Conservation (phyloP, 1,139 yeast species). For the Nematodospora anomalae region DNA sequence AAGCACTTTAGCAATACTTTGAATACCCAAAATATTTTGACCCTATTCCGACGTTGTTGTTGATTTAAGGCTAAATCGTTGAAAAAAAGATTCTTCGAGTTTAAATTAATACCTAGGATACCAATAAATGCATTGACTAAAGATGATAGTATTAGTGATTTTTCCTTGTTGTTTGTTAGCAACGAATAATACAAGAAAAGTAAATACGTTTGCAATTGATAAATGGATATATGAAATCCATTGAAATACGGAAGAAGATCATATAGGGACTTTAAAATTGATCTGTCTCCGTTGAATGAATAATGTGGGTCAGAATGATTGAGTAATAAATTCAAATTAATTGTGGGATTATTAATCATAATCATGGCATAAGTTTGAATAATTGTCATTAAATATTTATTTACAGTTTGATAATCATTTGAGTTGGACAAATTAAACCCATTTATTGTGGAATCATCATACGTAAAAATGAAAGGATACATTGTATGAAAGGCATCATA, state of each 20-base stretch:
- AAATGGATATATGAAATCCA: slow-evolving; percentile 43
- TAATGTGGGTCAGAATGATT: slow-evolving; percentile 43
- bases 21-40: slow-evolving; percentile 62
- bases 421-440: slow-evolving; percentile 49
- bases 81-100: slow-evolving; percentile 46
- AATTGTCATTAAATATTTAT: slow-evolving; percentile 49
- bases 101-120: slow-evolving; percentile 47
- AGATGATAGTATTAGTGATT: slow-evolving; percentile 43
- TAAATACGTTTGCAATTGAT: slow-evolving; percentile 44
- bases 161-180: slow-evolving; percentile 48
- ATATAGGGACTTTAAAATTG: slow-evolving; percentile 38
- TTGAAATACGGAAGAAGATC: slow-evolving; percentile 50
- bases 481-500: slow-evolving; percentile 59
- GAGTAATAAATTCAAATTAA: slow-evolving; percentile 40
- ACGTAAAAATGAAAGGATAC: slow-evolving; percentile 53
- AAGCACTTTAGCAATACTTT: slow-evolving; percentile 53
- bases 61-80: slow-evolving; percentile 42
- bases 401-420: slow-evolving; percentile 51
- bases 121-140: slow-evolving; percentile 49
- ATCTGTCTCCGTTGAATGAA: slow-evolving; percentile 19
- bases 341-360: slow-evolving; percentile 49
- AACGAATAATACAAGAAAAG: slow-evolving; percentile 45
- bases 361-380: slow-evolving; percentile 50
- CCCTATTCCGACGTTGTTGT: slow-evolving; percentile 48
- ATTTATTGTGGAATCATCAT: slow-evolving; percentile 50